phyloP scores from a whole-genome alignment of 148 eudicot species.

The Cornus suecica region DNA sequence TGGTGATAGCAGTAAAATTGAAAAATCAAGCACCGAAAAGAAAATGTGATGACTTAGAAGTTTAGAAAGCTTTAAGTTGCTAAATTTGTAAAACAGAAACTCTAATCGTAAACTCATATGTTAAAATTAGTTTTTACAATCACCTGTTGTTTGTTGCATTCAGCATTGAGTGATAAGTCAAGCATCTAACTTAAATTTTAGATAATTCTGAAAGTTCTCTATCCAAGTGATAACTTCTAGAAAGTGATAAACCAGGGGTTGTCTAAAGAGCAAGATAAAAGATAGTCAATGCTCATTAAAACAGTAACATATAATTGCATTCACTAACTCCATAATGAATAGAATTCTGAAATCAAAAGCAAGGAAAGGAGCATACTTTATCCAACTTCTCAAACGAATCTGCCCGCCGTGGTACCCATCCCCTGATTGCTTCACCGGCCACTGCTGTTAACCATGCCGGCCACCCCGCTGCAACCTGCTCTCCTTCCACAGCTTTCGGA shows the following conservation, averaged over 20 bases:
- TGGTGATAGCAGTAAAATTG: no score
- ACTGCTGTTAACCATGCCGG: slow-evolving; percentile 78
- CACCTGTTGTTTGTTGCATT: no score
- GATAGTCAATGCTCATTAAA: background rate
- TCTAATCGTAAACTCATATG: no score
- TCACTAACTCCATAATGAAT: background rate
- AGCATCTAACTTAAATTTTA: no score
- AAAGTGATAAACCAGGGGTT: slow-evolving; percentile 1
- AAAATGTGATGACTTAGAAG: no score
- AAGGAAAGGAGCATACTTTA: slow-evolving; percentile 45
- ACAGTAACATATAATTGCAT: background rate
- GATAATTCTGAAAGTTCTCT: no score
- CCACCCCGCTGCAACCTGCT: slow-evolving; percentile 92
- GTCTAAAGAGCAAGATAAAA: slow-evolving; percentile 3
- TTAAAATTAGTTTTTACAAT: no score
- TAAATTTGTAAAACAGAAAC: no score
- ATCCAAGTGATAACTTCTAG: background rate
- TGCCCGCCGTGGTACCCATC: slow-evolving; percentile 81
- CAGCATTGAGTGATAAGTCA: no score
- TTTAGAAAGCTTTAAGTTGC: no score
- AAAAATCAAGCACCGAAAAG: no score
- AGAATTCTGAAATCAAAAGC: background rate
- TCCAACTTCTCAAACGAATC: slow-evolving; percentile 86
- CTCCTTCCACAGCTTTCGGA: slow-evolving; percentile 58
- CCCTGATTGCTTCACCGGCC: slow-evolving; percentile 80